Evolutionary conservation across 176 grass and related monocot genomes (phyloP), one percentile per base, ranked within the genome.

Genomic region (Poa pratensis): DNA sequence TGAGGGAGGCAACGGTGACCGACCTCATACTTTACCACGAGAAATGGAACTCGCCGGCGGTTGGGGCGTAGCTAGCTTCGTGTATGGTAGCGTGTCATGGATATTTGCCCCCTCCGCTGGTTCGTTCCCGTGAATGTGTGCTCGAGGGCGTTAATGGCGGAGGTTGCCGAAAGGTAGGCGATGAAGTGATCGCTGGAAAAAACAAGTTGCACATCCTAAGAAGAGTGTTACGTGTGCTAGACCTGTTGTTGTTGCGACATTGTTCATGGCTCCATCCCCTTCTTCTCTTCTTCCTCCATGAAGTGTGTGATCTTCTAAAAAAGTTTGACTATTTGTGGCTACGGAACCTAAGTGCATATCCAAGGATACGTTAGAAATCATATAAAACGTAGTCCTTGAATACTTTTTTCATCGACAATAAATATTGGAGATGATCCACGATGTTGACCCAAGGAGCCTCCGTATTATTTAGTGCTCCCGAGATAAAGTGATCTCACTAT

Each of bases 131-230:
- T 94, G 92, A 90, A 14, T 54, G 23, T 54, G 23, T 55, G 79
- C 76, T 92, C 32, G 10, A 85, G 72, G 53, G 52, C 87, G 64
- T 92, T 94, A 89, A 89, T 88, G 87, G 59, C 63, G 84, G 82
- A 90, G 84, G 87, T 87, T 88, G 78, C 69, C 83, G 82, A 88
- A 81, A 85, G 73, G 45, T 54, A 65, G 12, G 61, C 78, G 55
- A 78, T 39, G 30, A 10, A 75, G 24, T 23, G 49, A 51, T 51
- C 14, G 15, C 49, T 5, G 49, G 15, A 51, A 16, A 46, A 51
- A 51, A 17, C 14, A 51, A 19, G 55, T 59, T 68, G 17, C 65
- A 10, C 32, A 34, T 34, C 28, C 63, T 34, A 66, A 34, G 6
- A 37, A 43, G 42, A 43, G 8, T 43, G 42, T 43, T 42, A 42